Percentiles rank a stretch among this genome's conserved stretches.
Conservation (phyloP, 2,329 filamentous ascomycete genomes). For the Trichoderma guizhouense region DNA sequence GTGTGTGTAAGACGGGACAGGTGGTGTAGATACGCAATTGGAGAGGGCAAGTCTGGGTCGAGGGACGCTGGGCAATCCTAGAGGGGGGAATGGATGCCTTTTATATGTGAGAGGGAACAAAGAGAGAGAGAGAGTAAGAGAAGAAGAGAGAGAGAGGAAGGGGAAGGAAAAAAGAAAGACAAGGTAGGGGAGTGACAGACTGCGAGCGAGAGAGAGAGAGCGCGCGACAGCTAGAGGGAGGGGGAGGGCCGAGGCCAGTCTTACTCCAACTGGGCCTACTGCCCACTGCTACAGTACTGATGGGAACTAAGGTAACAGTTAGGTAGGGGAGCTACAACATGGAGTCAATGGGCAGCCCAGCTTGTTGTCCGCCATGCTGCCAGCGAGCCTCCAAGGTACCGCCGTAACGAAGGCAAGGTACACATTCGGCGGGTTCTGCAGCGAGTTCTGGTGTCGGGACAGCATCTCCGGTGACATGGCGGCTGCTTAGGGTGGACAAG, state of each 20-base stretch:
- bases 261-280: slow-evolving; percentile 18
- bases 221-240: slow-evolving; percentile 9
- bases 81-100: slow-evolving; percentile 20
- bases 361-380: neutral
- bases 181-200: slow-evolving; percentile 10
- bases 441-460: neutral
- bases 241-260: slow-evolving; percentile 12
- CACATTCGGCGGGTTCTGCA: neutral
- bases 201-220: neutral
- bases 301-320: neutral
- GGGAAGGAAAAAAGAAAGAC: slow-evolving; percentile 17
- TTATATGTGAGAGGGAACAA: slow-evolving; percentile 15
- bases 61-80: slow-evolving; percentile 14
- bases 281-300: neutral
- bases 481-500: slow-evolving; percentile 14
- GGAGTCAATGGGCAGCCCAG: neutral
- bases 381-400: neutral
- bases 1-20: slow-evolving; percentile 5
- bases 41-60: slow-evolving; percentile 16
- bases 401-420: slow-evolving; percentile 11
- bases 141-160: slow-evolving; percentile 16
- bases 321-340: slow-evolving; percentile 16
- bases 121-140: slow-evolving; percentile 17
- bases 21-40: neutral
- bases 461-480: neutral